Percentiles rank a stretch among this genome's conserved stretches.
Conservation (phyloP, 306 rosid species). For the cucumber (Cucumis sativus) region Cucumber_9930_V3 NC_026657.2:3347501-3348000, state of each 20-base stretch:
- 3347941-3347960: not conserved
- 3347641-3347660: constrained; percentile 3
- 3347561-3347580: constrained; percentile 62
- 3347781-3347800: constrained; percentile 98
- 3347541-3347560: constrained; percentile 61
- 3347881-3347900: not conserved
- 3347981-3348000: not conserved
- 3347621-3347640: not conserved
- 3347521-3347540: constrained; percentile 48
- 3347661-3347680: constrained; percentile 56
- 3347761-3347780: constrained; percentile 83
- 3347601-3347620: not conserved
- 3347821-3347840: constrained; percentile 1
- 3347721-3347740: constrained; percentile 91
- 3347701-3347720: constrained; percentile 63
- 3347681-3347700: constrained; percentile 82
- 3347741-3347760: constrained; percentile 68
- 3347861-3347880: not conserved
- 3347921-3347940: not conserved
- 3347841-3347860: not conserved
- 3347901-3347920: not conserved
- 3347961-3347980: not conserved
- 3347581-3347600: constrained; percentile 74
- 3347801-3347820: constrained; percentile 10
- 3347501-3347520: constrained; percentile 61